A percentile compares a stretch with the other conserved stretches of the same genome.
phyloP scores from a whole-genome alignment of 2,329 filamentous ascomycete species.

The Hyphodiscus sp. region DNA sequence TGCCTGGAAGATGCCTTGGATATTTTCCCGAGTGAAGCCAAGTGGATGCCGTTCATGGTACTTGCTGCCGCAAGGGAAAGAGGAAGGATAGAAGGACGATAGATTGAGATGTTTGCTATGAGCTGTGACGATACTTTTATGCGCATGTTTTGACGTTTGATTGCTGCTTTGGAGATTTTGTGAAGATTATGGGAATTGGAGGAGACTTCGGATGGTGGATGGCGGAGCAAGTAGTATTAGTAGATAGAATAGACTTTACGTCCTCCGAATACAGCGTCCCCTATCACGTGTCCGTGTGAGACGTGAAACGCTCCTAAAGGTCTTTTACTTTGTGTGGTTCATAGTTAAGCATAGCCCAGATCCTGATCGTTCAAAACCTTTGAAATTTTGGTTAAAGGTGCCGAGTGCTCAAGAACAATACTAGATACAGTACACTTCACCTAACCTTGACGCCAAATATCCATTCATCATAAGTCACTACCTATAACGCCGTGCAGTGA shows the following conservation, averaged over 20 bases:
- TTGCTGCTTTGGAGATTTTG: not conserved
- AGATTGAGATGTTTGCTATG: not conserved
- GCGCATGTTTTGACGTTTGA: slow-evolving; percentile 4
- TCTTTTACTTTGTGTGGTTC: too few species aligned
- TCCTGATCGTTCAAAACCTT: too few species aligned
- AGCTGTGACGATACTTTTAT: not conserved
- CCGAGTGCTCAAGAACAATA: too few species aligned
- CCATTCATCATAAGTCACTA: too few species aligned
- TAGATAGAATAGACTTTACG: not conserved
- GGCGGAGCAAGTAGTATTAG: not conserved
- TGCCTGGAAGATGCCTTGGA: not conserved
- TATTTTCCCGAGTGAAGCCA: not conserved
- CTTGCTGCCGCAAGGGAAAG: not conserved
- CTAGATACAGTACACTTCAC: too few species aligned
- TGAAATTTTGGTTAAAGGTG: too few species aligned
- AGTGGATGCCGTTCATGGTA: not conserved
- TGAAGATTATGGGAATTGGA: not conserved
- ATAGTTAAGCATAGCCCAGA: too few species aligned
- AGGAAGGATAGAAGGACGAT: not conserved
- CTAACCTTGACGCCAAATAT: too few species aligned
- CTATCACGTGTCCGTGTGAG: too few species aligned
- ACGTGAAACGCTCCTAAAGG: too few species aligned
- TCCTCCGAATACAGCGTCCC: not conserved
- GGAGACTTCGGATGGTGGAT: not conserved
- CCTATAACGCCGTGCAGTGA: too few species aligned